A percentile compares a stretch with the other conserved stretches of the same genome.
Evolutionary conservation across 2,329 filamentous ascomycete species (phyloP).

Genomic region (Diaporthe ilicicola): DNA sequence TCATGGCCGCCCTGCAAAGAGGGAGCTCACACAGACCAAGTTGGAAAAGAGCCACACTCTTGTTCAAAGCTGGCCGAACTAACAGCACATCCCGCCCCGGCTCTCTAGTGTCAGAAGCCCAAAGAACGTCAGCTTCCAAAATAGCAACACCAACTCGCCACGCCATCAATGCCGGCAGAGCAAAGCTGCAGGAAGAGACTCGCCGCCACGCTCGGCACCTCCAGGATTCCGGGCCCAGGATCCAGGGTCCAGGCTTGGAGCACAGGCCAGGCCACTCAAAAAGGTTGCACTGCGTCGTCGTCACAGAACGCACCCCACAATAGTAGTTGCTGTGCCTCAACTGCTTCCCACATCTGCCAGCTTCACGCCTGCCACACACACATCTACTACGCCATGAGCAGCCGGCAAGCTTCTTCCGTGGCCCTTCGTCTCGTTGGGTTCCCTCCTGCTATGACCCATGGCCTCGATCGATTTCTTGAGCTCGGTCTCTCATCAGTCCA

Average conservation of each 20-base stretch:
- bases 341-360: conserved; percentile 1
- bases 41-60: not conserved
- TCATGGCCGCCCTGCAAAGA: not conserved
- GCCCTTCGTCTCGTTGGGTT: not conserved
- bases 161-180: conserved; percentile 11
- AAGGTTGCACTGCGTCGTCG: conserved; percentile 10
- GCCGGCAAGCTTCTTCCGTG: not conserved
- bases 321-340: not conserved
- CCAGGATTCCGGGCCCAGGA: conserved; percentile 1
- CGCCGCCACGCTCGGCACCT: conserved; percentile 16
- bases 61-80: not conserved
- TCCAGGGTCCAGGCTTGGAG: not conserved
- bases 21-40: not conserved
- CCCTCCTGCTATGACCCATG: not conserved
- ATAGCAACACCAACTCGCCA: conserved; percentile 22
- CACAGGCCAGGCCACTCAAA: conserved; percentile 8
- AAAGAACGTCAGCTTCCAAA: conserved; percentile 14
- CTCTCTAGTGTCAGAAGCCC: not conserved
- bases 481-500: not conserved
- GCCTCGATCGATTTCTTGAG: not conserved
- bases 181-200: conserved; percentile 14
- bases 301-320: conserved; percentile 13
- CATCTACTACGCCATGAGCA: not conserved
- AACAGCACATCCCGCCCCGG: conserved; percentile 8
- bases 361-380: not conserved